Conservation (phyloP, 1,284 basidiomycete genomes). For the Ganoderma resinaceum region DNA sequence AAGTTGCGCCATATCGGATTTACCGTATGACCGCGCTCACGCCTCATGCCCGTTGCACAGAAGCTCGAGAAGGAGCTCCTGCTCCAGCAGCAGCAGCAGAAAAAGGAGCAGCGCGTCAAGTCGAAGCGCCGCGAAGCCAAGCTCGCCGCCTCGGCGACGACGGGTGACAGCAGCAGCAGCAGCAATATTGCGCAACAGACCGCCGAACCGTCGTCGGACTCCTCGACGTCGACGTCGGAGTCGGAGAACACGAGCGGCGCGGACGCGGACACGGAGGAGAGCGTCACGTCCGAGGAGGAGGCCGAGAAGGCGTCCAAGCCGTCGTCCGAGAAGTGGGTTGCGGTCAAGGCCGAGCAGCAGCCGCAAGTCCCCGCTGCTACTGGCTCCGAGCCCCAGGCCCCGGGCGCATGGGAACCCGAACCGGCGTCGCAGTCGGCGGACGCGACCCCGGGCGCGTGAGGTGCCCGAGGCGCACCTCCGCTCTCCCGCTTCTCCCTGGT, state of each 20-base stretch:
- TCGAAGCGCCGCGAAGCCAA: slow-evolving; percentile 57
- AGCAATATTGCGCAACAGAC: slow-evolving; percentile 2
- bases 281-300: slow-evolving; percentile 72
- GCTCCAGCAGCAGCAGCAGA: slow-evolving; percentile 26
- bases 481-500: neutral
- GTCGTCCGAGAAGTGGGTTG: slow-evolving; percentile 64
- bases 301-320: slow-evolving; percentile 46
- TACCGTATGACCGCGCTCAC: slow-evolving; percentile 1
- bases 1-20: neutral
- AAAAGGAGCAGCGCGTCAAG: slow-evolving; percentile 61
- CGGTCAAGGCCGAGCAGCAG: slow-evolving; percentile 68
- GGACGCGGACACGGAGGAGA: slow-evolving; percentile 78
- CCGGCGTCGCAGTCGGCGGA: slow-evolving; percentile 1
- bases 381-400: neutral
- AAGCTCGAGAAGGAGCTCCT: slow-evolving; percentile 43
- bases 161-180: slow-evolving; percentile 8
- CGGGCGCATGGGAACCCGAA: neutral
- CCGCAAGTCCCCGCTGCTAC: slow-evolving; percentile 18
- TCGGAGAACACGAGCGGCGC: slow-evolving; percentile 63
- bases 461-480: neutral
- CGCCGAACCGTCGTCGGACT: no score
- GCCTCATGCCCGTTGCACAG: slow-evolving; percentile 27
- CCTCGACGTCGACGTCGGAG: slow-evolving; percentile 55
- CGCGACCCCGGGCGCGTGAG: slow-evolving; percentile 3
- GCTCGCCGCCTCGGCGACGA: slow-evolving; percentile 34